Evolutionary conservation across 371 early-diverging fungal species (phyloP).

Genomic region (Rhizopus microsporus): DNA sequence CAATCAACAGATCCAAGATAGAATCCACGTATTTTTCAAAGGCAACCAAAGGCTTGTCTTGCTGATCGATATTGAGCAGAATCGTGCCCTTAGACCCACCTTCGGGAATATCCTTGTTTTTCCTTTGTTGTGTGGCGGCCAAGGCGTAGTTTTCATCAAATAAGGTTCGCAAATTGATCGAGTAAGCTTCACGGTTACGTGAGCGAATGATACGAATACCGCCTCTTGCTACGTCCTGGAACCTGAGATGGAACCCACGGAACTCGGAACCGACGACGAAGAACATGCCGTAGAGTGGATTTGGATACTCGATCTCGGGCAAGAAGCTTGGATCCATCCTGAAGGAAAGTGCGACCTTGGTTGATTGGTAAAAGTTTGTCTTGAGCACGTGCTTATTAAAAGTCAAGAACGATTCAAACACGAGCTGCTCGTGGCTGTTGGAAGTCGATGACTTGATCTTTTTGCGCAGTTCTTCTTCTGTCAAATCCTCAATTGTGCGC

Average conservation of each 20-base stretch:
- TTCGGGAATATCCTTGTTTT: slow-evolving; percentile 99
- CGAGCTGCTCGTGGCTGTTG: slow-evolving; percentile 93
- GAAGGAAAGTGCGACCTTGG: slow-evolving; percentile 98
- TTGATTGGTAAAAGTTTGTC: slow-evolving; percentile 99
- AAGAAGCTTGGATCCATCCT: slow-evolving; percentile 92
- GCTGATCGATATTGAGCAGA: slow-evolving; percentile 87
- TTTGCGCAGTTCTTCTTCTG: slow-evolving; percentile 82
- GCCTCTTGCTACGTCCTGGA: slow-evolving; percentile 97
- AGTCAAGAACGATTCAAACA: slow-evolving; percentile 91
- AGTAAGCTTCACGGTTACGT: slow-evolving; percentile 95
- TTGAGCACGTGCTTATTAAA: slow-evolving; percentile 97
- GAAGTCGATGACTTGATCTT: slow-evolving; percentile 86
- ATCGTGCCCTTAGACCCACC: slow-evolving; percentile 99
- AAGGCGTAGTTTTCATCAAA: slow-evolving; percentile 98
- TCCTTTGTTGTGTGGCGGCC: slow-evolving; percentile 96
- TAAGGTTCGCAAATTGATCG: slow-evolving; percentile 93
- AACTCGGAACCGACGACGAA: slow-evolving; percentile 97
- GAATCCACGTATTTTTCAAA: slow-evolving; percentile 98
- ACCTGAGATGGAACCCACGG: slow-evolving; percentile 98
- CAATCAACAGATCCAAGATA: slow-evolving; percentile 88
- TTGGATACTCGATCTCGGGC: slow-evolving; percentile 94
- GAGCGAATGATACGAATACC: slow-evolving; percentile 98
- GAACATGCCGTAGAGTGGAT: slow-evolving; percentile 92
- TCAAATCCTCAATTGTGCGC: slow-evolving; percentile 75
- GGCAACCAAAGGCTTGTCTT: slow-evolving; percentile 94